Conservation (phyloP, 139 green algal genomes). For the Yamagishiella unicocca region DNA sequence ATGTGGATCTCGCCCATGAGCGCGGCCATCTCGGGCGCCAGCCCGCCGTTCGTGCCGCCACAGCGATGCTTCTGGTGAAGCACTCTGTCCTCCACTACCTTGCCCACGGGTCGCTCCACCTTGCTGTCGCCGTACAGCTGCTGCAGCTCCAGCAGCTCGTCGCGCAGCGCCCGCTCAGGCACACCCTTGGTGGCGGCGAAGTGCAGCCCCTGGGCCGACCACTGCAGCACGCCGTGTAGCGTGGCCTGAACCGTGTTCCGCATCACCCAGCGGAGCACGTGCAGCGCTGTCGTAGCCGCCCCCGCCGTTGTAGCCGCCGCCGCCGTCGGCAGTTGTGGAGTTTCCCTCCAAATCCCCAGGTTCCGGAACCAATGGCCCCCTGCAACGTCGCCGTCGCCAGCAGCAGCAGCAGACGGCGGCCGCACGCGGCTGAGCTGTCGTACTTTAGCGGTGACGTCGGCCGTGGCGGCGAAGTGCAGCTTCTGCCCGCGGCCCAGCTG, state of each 20-base stretch:
- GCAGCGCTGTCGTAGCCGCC: too few relatives aligned
- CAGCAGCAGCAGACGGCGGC: too few relatives aligned
- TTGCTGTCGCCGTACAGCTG: conserved; percentile 38
- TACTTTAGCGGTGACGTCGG: conserved; percentile 37
- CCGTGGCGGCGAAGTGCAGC: conserved; percentile 45
- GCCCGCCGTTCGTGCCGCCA: too few relatives aligned
- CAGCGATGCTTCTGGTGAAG: too few relatives aligned
- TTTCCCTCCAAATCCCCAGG: too few relatives aligned
- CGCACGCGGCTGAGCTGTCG: too few relatives aligned
- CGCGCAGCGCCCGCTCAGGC: conserved; percentile 48
- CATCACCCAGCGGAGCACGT: conserved; percentile 70
- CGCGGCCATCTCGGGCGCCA: too few relatives aligned
- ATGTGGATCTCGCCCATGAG: too few relatives aligned
- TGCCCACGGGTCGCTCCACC: background rate
- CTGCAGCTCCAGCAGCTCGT: conserved; percentile 56
- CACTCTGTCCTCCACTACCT: conserved; percentile 3
- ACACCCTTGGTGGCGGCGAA: conserved; percentile 50
- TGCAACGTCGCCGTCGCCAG: too few relatives aligned
- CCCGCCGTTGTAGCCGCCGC: too few relatives aligned
- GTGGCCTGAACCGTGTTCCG: conserved; percentile 64
- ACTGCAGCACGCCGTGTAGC: conserved; percentile 41
- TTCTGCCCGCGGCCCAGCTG: conserved; percentile 62
- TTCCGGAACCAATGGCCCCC: too few relatives aligned
- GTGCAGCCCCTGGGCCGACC: conserved; percentile 57
- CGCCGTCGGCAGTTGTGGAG: too few relatives aligned